phyloP scores from a whole-genome alignment of 2,329 filamentous ascomycete genomes.

The Apiospora kogelbergensis region DNA sequence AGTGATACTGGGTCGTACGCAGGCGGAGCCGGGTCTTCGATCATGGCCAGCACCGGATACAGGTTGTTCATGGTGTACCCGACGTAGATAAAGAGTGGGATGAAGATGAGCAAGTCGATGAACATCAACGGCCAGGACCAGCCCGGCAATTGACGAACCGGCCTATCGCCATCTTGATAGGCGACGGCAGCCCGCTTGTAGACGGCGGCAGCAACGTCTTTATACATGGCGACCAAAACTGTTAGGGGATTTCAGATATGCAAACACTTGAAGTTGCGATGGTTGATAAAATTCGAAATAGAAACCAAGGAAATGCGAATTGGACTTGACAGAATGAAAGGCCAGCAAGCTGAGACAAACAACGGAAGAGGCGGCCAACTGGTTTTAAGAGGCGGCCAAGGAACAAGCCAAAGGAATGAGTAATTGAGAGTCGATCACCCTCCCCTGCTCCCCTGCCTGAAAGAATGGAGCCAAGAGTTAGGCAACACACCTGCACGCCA shows the following conservation, averaged over 20 bases:
- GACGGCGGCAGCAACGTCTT: constrained; percentile 32
- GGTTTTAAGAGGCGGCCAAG: background rate
- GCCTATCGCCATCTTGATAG: constrained; percentile 18
- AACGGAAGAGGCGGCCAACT: background rate
- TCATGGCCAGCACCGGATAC: constrained; percentile 55
- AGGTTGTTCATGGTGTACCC: constrained; percentile 51
- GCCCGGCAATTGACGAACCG: constrained; percentile 34
- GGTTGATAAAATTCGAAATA: background rate
- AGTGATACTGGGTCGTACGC: constrained; percentile 53
- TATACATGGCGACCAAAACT: constrained; percentile 28
- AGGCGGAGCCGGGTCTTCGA: constrained; percentile 58
- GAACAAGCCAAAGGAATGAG: background rate
- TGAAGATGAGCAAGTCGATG: constrained; percentile 42
- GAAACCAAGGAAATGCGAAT: background rate
- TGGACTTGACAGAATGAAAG: background rate
- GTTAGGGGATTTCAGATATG: background rate
- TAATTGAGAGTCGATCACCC: background rate
- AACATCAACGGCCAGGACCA: constrained; percentile 42
- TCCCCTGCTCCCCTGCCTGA: background rate
- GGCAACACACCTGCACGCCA: background rate
- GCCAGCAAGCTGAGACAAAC: background rate
- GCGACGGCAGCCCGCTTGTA: constrained; percentile 34
- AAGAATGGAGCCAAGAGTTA: background rate
- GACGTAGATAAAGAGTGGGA: constrained; percentile 44
- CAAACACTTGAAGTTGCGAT: background rate